These are phyloP conservation scores for Tubosaeta sp. DNA, from an alignment of 768 basidiomycete genomes.

Conservation along the genomic window DNA sequence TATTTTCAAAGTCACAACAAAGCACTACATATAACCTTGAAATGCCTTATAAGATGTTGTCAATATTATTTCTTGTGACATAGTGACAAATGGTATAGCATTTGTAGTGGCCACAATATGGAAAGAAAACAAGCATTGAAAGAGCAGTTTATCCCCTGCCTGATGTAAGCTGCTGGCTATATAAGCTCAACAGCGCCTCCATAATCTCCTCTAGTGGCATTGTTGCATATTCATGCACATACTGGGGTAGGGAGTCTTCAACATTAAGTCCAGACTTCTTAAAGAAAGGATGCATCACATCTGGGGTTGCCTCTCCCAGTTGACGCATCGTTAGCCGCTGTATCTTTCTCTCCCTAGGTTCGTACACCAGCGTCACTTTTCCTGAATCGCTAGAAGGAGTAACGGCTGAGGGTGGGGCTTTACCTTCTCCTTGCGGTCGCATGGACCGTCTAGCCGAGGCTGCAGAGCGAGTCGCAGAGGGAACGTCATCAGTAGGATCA, in stretches of 20 bases:
- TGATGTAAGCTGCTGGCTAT: constrained; percentile 65
- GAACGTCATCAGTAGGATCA: constrained; percentile 9
- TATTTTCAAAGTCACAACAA: too few species aligned
- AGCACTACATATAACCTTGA: too few species aligned
- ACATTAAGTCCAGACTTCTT: constrained; percentile 80
- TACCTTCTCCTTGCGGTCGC: constrained; percentile 12
- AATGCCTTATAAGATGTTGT: too few species aligned
- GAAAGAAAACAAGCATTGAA: too few species aligned
- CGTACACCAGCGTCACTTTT: constrained; percentile 42
- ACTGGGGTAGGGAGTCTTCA: constrained; percentile 81
- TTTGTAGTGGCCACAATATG: too few species aligned
- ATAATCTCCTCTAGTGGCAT: constrained; percentile 79
- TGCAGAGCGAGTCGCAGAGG: constrained; percentile 1
- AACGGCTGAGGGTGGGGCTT: neutral
- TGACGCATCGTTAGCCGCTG: constrained; percentile 83
- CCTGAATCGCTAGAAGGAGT: neutral
- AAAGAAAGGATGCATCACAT: constrained; percentile 85
- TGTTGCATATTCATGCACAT: constrained; percentile 85
- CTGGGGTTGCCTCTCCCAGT: constrained; percentile 83
- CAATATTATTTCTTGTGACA: too few species aligned
- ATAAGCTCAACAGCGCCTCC: constrained; percentile 71
- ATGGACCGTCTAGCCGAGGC: constrained; percentile 9
- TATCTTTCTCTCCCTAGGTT: constrained; percentile 57
- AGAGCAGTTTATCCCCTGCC: too few species aligned
- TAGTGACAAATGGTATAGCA: too few species aligned